Base-by-base conservation (phyloP, 2,329 filamentous ascomycete genomes). In the Cercospora zeina region DNA sequence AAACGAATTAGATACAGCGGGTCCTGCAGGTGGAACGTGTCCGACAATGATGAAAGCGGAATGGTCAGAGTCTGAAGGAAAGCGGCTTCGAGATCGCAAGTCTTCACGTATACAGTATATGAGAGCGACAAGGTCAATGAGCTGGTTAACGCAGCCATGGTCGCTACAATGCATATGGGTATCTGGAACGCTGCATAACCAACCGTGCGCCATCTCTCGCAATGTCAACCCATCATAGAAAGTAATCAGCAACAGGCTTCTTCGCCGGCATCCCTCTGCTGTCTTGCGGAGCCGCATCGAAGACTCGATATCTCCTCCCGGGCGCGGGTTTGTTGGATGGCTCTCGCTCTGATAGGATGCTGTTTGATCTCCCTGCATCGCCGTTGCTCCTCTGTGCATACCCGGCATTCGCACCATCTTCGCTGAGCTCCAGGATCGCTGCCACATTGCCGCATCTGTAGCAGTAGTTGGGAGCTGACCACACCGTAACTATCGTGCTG, bases 191-290 rank as follows among this genome's bases (percentile, higher is more conserved):
- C 56, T 54, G 30, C 58, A 59, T 45, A 11, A 56, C 54, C 56
- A 62, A 50, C 33, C 45, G n/a, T 30, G 24, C 53, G 30, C 33
- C 21, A 30, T n/a, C 50, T 45, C 34, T 36, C 50, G 55, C 49
- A 16, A 30, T 27, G 45, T 33, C 39, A 27, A 11, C 13, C 14
- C n/a, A 39, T 67, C 49, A 82, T 77, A 99, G 80, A 77, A 99
- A 99, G 80, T 97, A 99, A 78, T 97, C 93, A 13, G 92, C 92
- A 58, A 96, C 91, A 2, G 95, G 95, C 78, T 97, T 97, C 84
- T 99, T 99, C 2, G 95, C 95, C 62, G 95, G 95, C 95, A 99
- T 99, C 4, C 95, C 95, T 70, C 95, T 85, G 1, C 89, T 92
- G 76, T 97, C 95, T 79, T 99, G 95, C 57, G 95, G 93, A 58